These are phyloP conservation scores for Chalara sp. DNA, from an alignment of 2,329 filamentous ascomycete genomes.

Conservation along the genomic window DNA sequence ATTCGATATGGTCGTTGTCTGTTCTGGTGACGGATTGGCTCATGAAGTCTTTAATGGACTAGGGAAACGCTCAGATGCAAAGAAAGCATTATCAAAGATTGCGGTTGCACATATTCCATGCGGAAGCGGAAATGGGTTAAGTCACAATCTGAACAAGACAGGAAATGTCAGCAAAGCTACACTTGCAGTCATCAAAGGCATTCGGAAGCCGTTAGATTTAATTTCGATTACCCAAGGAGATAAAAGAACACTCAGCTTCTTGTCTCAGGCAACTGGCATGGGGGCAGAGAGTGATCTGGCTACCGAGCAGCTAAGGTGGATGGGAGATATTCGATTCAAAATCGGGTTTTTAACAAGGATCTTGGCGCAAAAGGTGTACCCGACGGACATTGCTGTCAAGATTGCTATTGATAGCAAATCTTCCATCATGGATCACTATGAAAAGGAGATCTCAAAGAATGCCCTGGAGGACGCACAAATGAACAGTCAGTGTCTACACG, in stretches of 20 bases:
- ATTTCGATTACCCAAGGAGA: conserved; percentile 77
- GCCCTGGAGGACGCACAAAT: neutral
- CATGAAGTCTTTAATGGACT: conserved; percentile 93
- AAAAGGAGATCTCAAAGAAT: conserved; percentile 29
- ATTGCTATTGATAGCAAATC: conserved; percentile 69
- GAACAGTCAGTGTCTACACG: neutral
- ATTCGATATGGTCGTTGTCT: conserved; percentile 79
- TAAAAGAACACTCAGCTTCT: conserved; percentile 68
- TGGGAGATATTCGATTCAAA: conserved; percentile 73
- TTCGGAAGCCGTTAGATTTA: conserved; percentile 74
- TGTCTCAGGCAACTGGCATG: conserved; percentile 82
- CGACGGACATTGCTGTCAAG: conserved; percentile 79
- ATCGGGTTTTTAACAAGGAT: conserved; percentile 70
- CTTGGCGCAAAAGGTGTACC: conserved; percentile 70
- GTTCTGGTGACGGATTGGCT: conserved; percentile 83
- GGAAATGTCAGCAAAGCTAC: conserved; percentile 68
- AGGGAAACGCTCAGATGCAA: conserved; percentile 65
- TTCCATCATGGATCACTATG: conserved; percentile 65
- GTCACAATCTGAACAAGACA: conserved; percentile 78
- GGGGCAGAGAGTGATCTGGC: conserved; percentile 82
- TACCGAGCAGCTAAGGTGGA: conserved; percentile 86
- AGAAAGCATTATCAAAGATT: conserved; percentile 62
- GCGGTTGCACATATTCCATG: conserved; percentile 82
- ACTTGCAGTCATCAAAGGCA: conserved; percentile 75
- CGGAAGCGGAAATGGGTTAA: conserved; percentile 87